Conservation (phyloP, 2,329 filamentous ascomycete genomes). For the Fusarium proliferatum region DNA sequence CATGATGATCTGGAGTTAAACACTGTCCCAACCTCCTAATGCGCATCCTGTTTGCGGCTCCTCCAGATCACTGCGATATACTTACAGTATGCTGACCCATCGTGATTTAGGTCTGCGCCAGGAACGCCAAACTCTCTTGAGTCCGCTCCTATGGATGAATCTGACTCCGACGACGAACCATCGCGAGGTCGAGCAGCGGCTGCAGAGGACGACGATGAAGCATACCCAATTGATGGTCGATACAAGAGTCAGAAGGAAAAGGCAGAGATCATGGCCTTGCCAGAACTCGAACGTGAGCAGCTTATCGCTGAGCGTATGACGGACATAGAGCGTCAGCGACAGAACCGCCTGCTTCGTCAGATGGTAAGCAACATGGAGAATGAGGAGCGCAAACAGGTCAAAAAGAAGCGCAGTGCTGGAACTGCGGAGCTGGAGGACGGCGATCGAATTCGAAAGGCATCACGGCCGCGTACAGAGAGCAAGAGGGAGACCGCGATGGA, state of each 20-base stretch:
- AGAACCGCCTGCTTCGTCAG: conserved; percentile 83
- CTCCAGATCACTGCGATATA: not conserved
- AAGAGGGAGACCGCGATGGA: conserved; percentile 74
- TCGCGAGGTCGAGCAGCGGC: conserved; percentile 56
- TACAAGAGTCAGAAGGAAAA: conserved; percentile 81
- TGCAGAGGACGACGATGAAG: conserved; percentile 68
- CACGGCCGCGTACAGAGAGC: conserved; percentile 71
- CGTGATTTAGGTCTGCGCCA: conserved; percentile 69
- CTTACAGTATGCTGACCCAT: conserved; percentile 21
- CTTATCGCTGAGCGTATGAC: conserved; percentile 88
- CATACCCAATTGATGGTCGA: conserved; percentile 90
- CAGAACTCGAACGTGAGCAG: conserved; percentile 91
- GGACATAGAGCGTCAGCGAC: conserved; percentile 82
- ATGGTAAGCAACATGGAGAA: conserved; percentile 76
- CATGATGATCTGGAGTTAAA: not conserved
- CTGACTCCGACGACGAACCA: conserved; percentile 71
- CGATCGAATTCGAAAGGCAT: conserved; percentile 78
- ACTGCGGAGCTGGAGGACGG: conserved; percentile 83
- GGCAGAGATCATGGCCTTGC: conserved; percentile 82
- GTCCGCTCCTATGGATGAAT: conserved; percentile 91
- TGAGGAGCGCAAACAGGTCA: conserved; percentile 63
- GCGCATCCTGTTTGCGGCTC: not conserved
- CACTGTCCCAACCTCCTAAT: not conserved
- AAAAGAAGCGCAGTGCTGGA: conserved; percentile 82
- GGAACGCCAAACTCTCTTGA: conserved; percentile 79